Evolutionary conservation across 2,329 filamentous ascomycete species (phyloP).

Genomic region (Corniculantispora saksenae): DNA sequence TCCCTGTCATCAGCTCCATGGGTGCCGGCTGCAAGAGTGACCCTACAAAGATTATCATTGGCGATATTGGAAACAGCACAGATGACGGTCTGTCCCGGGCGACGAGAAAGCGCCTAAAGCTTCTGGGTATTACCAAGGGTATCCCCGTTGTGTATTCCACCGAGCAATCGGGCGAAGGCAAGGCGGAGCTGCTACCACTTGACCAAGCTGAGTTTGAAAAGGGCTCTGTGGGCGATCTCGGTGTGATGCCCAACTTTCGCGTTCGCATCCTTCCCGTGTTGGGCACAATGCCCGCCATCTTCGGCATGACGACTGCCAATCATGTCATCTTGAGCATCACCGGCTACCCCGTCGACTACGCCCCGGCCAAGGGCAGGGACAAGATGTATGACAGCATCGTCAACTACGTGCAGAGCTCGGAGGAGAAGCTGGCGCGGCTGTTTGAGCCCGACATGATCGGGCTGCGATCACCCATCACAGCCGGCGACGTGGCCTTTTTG

Average conservation of each 20-base stretch:
- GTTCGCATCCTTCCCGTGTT: slow-evolving; percentile 93
- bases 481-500: slow-evolving; percentile 82
- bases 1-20: slow-evolving; percentile 92
- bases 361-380: slow-evolving; percentile 77
- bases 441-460: slow-evolving; percentile 53
- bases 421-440: slow-evolving; percentile 70
- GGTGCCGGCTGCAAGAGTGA: slow-evolving; percentile 93
- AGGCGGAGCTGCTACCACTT: slow-evolving; percentile 84
- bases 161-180: slow-evolving; percentile 85
- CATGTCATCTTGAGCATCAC: slow-evolving; percentile 82
- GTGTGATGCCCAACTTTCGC: slow-evolving; percentile 87
- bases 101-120: slow-evolving; percentile 77
- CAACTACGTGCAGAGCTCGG: slow-evolving; percentile 70
- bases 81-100: slow-evolving; percentile 87
- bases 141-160: slow-evolving; percentile 93
- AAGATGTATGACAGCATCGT: slow-evolving; percentile 91
- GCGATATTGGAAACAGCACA: slow-evolving; percentile 84
- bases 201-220: slow-evolving; percentile 86
- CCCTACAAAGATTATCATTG: slow-evolving; percentile 80
- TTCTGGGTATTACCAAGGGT: slow-evolving; percentile 75
- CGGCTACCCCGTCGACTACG: slow-evolving; percentile 84
- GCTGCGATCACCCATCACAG: slow-evolving; percentile 75
- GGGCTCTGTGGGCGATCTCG: slow-evolving; percentile 81
- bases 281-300: slow-evolving; percentile 96
- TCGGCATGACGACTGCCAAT: slow-evolving; percentile 89